Evolutionary conservation across 2,329 filamentous ascomycete species (phyloP).

Genomic region (Trichoderma oligosporum): DNA sequence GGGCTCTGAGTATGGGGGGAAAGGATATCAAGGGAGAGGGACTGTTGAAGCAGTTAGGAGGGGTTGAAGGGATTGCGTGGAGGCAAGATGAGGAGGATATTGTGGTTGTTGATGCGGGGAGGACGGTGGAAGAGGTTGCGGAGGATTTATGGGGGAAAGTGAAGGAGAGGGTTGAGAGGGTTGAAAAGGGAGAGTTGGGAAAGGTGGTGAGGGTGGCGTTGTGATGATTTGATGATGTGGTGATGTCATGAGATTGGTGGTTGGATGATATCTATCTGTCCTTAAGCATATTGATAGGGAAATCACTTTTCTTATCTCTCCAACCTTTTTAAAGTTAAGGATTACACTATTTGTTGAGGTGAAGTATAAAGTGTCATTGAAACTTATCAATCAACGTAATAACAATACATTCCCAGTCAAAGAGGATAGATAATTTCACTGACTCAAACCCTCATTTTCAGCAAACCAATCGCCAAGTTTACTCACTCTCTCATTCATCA

Average conservation of each 20-base stretch:
- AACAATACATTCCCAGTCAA: too few relatives aligned
- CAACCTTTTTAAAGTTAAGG: too few relatives aligned
- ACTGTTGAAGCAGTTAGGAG: slow-evolving; percentile 24
- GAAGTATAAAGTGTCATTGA: too few relatives aligned
- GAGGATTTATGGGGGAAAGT: slow-evolving; percentile 54
- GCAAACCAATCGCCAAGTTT: too few relatives aligned
- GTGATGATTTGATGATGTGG: background rate
- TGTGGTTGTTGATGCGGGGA: slow-evolving; percentile 52
- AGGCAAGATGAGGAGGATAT: slow-evolving; percentile 52
- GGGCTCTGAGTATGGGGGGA: slow-evolving; percentile 48
- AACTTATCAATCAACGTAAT: too few relatives aligned
- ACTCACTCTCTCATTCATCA: slow-evolving; percentile 1
- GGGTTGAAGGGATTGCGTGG: slow-evolving; percentile 33
- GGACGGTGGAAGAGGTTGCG: slow-evolving; percentile 53
- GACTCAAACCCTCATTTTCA: too few relatives aligned
- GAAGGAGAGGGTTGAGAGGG: slow-evolving; percentile 42
- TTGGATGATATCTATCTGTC: background rate
- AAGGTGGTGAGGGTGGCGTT: slow-evolving; percentile 39
- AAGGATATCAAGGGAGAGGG: slow-evolving; percentile 33
- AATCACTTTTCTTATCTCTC: too few relatives aligned
- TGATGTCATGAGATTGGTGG: slow-evolving; percentile 1
- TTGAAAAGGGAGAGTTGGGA: slow-evolving; percentile 49
- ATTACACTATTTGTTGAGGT: too few relatives aligned
- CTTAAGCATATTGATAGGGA: too few relatives aligned
- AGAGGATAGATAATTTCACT: too few relatives aligned